Evolutionary conservation across 1,284 basidiomycete species (phyloP), one percentile per base, ranked within the genome.

Genomic region (Malassezia furfur): DNA sequence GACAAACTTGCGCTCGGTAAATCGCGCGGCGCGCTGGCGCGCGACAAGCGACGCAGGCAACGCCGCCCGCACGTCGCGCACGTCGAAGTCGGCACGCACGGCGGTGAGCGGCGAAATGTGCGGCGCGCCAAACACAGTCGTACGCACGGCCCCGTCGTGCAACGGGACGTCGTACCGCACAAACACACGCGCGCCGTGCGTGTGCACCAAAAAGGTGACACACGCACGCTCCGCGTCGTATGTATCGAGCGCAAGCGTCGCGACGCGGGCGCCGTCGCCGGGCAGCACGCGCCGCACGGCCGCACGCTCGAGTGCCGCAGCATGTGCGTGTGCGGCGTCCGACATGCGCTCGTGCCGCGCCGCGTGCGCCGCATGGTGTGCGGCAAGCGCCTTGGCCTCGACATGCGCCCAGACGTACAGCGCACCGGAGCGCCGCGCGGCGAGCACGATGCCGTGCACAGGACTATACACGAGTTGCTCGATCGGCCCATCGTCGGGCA

Each of bases 361-460:
- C 30, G 22, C 12, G 8, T 9, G 28, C 10, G 35, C 15, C 4
- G 6, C 14, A 28, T 59, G 47, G 2, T 62, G 53, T 19, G 57
- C 60, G 1, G 67, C 55, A 4, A 71, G 54, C n/a, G 57, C 62
- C 37, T 50, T 50, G 5, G 63, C 52, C 31, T 63, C 54, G 10
- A 74, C 51, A 41, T 59, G 44, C 21, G 57, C 47, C 71, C 71
- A 74, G 15, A 71, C 60, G 21, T 65, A 56, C 32, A 74, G n/a
- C 10, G 60, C 52, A 40, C 71, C 71, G 35, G 48, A 40, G 25
- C 54, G 55, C n/a, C 51, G 65, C 21, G 63, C 71, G 2, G 71
- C 70, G 6, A 52, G 62, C 5, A 74, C 40, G 28, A 67, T 52
- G 31, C 71, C 71, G 11, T 43, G 45, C n/a, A 46, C 60, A 1